Percentiles rank a stretch among this genome's conserved stretches.
Conservation (phyloP, 169 alveolate species). For the Plasmodium ovale region DNA sequence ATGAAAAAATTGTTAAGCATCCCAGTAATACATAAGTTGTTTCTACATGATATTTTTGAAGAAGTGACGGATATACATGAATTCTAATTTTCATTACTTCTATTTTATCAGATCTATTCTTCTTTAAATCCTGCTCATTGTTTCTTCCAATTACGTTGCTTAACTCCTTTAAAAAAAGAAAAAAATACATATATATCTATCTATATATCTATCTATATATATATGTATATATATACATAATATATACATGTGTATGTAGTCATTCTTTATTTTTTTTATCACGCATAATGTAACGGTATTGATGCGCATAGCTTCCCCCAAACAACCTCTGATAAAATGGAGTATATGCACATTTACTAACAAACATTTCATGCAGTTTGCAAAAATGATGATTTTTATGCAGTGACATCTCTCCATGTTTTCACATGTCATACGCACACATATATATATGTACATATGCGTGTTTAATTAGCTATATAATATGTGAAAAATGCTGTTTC, state of each 20-base stretch:
- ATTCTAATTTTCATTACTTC: constrained; percentile 76
- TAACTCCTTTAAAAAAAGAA: constrained; percentile 56
- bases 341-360: no score
- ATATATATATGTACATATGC: no score
- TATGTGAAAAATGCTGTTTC: no score
- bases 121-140: constrained; percentile 14
- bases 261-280: background rate
- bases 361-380: no score
- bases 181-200: background rate
- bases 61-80: constrained; percentile 67
- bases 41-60: constrained; percentile 75
- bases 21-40: constrained; percentile 69
- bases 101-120: constrained; percentile 54
- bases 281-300: background rate
- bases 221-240: background rate
- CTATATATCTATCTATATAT: background rate
- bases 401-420: no score
- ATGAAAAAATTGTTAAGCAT: constrained; percentile 59
- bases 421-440: no score
- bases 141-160: constrained; percentile 22
- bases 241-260: constrained; percentile 7
- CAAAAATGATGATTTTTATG: no score
- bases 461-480: no score
- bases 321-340: no score
- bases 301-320: no score